Conservation (phyloP, 1,139 yeast genomes). For the Yamadazyma sp. region DNA sequence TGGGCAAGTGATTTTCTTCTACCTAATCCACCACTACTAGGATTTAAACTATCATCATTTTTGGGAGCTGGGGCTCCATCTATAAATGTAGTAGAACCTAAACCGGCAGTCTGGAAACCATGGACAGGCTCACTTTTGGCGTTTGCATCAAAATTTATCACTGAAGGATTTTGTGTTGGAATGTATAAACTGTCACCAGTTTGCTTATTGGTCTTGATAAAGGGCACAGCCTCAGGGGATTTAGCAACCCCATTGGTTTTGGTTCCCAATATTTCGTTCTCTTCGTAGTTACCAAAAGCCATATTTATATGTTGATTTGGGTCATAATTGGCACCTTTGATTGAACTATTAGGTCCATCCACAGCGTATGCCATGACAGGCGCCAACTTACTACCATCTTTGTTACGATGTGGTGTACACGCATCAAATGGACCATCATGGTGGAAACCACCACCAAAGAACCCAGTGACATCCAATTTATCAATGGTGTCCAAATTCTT, state of each 20-base stretch:
- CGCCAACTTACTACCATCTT: conserved; percentile 67
- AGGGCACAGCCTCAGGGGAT: conserved; percentile 17
- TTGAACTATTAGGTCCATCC: conserved; percentile 90
- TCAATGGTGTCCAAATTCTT: conserved; percentile 88
- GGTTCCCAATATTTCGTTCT: conserved; percentile 38
- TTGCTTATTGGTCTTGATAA: conserved; percentile 11
- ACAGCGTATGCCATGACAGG: conserved; percentile 95
- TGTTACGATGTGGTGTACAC: conserved; percentile 93
- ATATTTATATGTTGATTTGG: conserved; percentile 58
- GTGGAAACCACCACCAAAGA: conserved; percentile 94
- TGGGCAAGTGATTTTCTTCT: conserved; percentile 79
- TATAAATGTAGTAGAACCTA: conserved; percentile 87
- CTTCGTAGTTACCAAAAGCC: conserved; percentile 58
- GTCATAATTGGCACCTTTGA: conserved; percentile 49
- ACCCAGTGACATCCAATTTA: conserved; percentile 90
- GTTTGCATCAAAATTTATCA: conserved; percentile 69
- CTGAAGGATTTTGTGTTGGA: conserved; percentile 52
- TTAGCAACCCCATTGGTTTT: conserved; percentile 12
- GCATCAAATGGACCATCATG: conserved; percentile 99
- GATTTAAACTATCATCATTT: conserved; percentile 29
- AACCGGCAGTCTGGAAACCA: conserved; percentile 81
- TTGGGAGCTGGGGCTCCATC: conserved; percentile 95
- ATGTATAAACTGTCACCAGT: conserved; percentile 23
- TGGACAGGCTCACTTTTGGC: conserved; percentile 72
- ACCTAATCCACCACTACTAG: conserved; percentile 43